These are phyloP conservation scores for Salix viminalis DNA, from an alignment of 345 rosid species.

Conservation along the genomic window DNA sequence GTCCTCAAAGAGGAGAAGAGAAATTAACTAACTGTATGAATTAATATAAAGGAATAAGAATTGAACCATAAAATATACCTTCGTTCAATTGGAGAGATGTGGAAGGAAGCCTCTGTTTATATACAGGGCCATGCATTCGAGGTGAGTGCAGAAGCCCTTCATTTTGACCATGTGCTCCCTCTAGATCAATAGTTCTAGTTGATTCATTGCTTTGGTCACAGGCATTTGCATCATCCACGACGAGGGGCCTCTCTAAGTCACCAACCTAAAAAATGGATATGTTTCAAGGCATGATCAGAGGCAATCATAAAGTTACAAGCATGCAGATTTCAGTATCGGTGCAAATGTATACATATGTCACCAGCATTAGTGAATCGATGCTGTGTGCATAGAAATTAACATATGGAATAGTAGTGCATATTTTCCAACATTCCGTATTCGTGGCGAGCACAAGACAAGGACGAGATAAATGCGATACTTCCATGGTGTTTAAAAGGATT, in stretches of 20 bases:
- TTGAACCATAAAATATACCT: constrained; percentile 25
- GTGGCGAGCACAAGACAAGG: background rate
- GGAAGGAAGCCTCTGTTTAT: constrained; percentile 62
- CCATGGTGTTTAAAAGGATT: background rate
- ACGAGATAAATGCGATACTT: background rate
- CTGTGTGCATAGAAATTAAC: background rate
- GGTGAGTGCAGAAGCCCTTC: constrained; percentile 55
- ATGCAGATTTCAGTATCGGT: background rate
- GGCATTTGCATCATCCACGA: constrained; percentile 44
- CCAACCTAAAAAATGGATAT: constrained; percentile 35
- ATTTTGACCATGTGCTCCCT: constrained; percentile 61
- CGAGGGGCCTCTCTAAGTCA: constrained; percentile 73
- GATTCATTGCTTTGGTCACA: constrained; percentile 50
- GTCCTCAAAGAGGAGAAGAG: background rate
- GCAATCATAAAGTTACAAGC: background rate
- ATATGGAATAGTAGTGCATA: background rate
- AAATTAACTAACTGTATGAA: constrained; percentile 3
- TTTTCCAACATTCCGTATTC: background rate
- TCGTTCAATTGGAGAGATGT: constrained; percentile 42
- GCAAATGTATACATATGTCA: background rate
- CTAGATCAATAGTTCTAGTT: constrained; percentile 55
- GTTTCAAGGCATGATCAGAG: constrained; percentile 8
- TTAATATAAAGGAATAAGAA: background rate
- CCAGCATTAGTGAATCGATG: background rate
- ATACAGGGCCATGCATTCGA: constrained; percentile 46